Conservation (phyloP, 345 rosid species). For the Euclidium syriacum region DNA sequence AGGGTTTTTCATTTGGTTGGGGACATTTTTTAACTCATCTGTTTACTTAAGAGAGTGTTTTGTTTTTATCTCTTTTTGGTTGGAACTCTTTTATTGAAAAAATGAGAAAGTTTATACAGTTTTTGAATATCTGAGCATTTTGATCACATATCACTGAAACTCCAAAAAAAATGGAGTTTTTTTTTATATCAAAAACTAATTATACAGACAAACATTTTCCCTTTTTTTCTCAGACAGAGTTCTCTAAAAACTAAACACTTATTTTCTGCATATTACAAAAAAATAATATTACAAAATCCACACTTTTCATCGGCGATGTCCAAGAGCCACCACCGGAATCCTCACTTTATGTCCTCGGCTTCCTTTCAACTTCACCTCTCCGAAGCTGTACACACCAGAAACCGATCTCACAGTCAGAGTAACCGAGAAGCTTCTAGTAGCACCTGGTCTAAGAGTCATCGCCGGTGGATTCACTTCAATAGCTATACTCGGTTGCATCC, state of each 20-base stretch:
- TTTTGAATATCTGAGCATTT: neutral
- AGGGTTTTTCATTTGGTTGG: constrained; percentile 6
- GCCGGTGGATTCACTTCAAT: constrained; percentile 81
- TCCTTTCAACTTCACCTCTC: constrained; percentile 83
- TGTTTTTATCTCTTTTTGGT: constrained; percentile 1
- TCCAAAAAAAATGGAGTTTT: constrained; percentile 4
- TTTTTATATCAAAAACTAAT: constrained; percentile 17
- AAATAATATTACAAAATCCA: constrained; percentile 49
- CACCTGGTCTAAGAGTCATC: constrained; percentile 71
- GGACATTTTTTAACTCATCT: constrained; percentile 26
- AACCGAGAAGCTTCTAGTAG: constrained; percentile 56
- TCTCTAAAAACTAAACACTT: constrained; percentile 37
- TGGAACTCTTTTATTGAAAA: neutral
- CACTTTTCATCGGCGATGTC: constrained; percentile 47
- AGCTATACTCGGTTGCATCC: constrained; percentile 82
- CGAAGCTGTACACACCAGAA: constrained; percentile 74
- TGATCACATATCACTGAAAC: constrained; percentile 1
- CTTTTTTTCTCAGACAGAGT: neutral
- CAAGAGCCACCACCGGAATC: constrained; percentile 83
- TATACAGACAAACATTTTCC: constrained; percentile 21
- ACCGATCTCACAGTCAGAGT: constrained; percentile 67
- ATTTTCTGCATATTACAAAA: constrained; percentile 62
- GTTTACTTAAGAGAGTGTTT: constrained; percentile 20
- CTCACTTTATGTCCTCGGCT: constrained; percentile 89
- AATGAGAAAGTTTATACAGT: constrained; percentile 1